Percentiles rank a stretch among this genome's conserved stretches.
These are phyloP conservation scores for Naganishia vaughanmartiniae DNA, from an alignment of 768 basidiomycete genomes.

Conservation along the genomic window DNA sequence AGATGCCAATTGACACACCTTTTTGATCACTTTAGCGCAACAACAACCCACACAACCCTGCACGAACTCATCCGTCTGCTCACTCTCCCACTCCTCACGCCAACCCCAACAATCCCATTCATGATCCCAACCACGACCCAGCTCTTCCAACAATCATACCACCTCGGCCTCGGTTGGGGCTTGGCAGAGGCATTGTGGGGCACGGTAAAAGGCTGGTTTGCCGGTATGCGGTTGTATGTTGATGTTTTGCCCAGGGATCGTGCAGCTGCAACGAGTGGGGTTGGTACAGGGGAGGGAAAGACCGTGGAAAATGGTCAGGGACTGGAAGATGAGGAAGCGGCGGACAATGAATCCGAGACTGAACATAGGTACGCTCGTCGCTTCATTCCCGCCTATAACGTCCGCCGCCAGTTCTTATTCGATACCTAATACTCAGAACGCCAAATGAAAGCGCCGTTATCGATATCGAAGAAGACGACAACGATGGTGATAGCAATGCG, in stretches of 20 bases:
- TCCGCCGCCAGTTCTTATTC: too few species aligned
- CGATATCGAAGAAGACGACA: conserved; percentile 23
- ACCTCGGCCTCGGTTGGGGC: conserved; percentile 51
- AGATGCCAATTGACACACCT: too few species aligned
- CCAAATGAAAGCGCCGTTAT: background rate
- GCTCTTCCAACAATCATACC: conserved; percentile 40
- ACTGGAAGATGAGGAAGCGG: background rate
- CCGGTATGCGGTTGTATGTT: conserved; percentile 42
- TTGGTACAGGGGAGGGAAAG: background rate
- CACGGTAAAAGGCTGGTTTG: conserved; percentile 47
- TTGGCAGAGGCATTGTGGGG: conserved; percentile 48
- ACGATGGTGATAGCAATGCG: conserved; percentile 25
- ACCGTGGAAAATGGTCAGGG: background rate
- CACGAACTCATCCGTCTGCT: conserved; percentile 46
- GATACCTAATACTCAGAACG: too few species aligned
- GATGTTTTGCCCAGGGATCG: conserved; percentile 40
- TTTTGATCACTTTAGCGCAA: background rate
- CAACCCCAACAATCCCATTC: conserved; percentile 34
- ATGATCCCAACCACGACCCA: conserved; percentile 14
- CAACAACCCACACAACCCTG: conserved; percentile 39
- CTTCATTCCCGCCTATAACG: too few species aligned
- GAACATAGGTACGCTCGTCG: background rate
- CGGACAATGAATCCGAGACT: background rate
- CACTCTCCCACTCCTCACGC: conserved; percentile 40
- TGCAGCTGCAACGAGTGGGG: background rate